Evolutionary conservation across 345 rosid species (phyloP).

Genomic region (sweet orange (Citrus sinensis)): DVS_A1.0 CM039165.1:35657501-35658000

Average conservation of each 20-base stretch:
- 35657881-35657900: slow-evolving; percentile 49
- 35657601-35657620: slow-evolving; percentile 37
- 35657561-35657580: slow-evolving; percentile 44
- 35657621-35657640: slow-evolving; percentile 28
- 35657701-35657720: slow-evolving; percentile 48
- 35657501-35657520: slow-evolving; percentile 34
- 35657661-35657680: slow-evolving; percentile 19
- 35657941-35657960: background rate
- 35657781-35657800: slow-evolving; percentile 16
- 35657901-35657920: slow-evolving; percentile 38
- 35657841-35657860: slow-evolving; percentile 25
- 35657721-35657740: slow-evolving; percentile 28
- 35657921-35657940: background rate
- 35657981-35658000: background rate
- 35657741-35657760: slow-evolving; percentile 22
- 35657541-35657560: slow-evolving; percentile 24
- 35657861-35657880: slow-evolving; percentile 38
- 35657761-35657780: too few species aligned
- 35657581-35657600: slow-evolving; percentile 33
- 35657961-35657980: background rate
- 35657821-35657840: slow-evolving; percentile 36
- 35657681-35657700: slow-evolving; percentile 21
- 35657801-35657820: slow-evolving; percentile 34
- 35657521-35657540: background rate
- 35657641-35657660: slow-evolving; percentile 53